These are phyloP conservation scores for Botrytis tulipae DNA, from an alignment of 2,329 filamentous ascomycete genomes.

Conservation along the genomic window DNA sequence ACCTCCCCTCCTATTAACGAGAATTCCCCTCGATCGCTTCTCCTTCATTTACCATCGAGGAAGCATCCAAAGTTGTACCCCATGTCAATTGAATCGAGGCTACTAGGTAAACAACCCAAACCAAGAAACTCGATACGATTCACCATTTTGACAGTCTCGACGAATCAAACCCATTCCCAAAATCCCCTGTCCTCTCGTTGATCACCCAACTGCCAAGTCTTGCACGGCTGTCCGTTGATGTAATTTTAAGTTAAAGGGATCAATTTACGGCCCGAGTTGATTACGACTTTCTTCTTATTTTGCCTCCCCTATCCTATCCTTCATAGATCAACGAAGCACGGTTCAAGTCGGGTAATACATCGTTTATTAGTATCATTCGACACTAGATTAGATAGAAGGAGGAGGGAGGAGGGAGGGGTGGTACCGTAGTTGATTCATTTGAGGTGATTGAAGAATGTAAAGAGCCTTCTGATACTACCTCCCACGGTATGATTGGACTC, in stretches of 20 bases:
- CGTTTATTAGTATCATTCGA: neutral
- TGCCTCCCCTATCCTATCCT: constrained; percentile 9
- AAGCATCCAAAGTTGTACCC: neutral
- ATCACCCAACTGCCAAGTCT: constrained; percentile 8
- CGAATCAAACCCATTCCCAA: neutral
- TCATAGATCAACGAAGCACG: neutral
- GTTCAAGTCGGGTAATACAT: constrained; percentile 11
- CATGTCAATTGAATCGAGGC: neutral
- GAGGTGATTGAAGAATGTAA: neutral
- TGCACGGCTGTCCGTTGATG: constrained; percentile 2
- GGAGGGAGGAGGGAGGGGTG: neutral
- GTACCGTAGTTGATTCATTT: neutral
- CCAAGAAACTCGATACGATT: constrained; percentile 6
- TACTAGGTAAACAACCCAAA: too few relatives aligned
- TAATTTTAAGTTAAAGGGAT: constrained; percentile 1
- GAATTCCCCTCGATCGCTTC: neutral
- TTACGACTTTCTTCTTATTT: neutral
- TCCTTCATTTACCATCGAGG: constrained; percentile 1
- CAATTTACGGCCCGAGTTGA: constrained; percentile 14
- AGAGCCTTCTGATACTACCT: neutral
- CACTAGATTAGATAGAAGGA: neutral
- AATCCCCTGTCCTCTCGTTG: neutral
- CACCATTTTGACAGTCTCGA: neutral
- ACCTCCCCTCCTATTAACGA: neutral
- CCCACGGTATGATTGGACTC: neutral